Percentiles rank a stretch among this genome's conserved stretches.
These are phyloP conservation scores for Ganoderma boninense DNA, from an alignment of 1,284 basidiomycete genomes.

Conservation along the genomic window DNA sequence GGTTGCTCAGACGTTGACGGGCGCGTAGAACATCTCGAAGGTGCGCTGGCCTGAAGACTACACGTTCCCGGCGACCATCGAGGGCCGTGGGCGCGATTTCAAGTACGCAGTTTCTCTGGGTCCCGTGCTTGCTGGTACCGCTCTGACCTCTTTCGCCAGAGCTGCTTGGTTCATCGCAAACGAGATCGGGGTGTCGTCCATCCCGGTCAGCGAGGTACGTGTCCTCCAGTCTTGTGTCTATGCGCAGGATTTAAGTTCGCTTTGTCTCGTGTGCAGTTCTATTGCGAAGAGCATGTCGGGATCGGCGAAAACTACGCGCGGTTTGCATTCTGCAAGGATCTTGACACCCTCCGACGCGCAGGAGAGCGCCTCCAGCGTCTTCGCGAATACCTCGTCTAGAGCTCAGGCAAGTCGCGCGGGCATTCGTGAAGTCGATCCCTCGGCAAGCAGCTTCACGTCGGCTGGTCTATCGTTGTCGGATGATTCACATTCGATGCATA, in stretches of 20 bases:
- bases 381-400: conserved; percentile 22
- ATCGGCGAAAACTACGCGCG: conserved; percentile 89
- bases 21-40: conserved; percentile 74
- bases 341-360: conserved; percentile 80
- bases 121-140: too few species aligned
- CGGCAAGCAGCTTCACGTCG: too few species aligned
- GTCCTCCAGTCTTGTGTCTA: not conserved
- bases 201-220: conserved; percentile 89
- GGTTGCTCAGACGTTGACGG: not conserved
- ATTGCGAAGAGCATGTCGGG: conserved; percentile 81
- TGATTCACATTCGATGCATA: too few species aligned
- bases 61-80: conserved; percentile 76
- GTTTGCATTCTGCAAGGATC: conserved; percentile 94
- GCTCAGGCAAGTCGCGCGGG: not conserved
- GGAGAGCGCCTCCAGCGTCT: conserved; percentile 71
- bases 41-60: conserved; percentile 86
- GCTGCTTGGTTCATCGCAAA: conserved; percentile 91
- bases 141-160: conserved; percentile 45
- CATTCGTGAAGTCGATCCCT: not conserved
- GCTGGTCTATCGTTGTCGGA: too few species aligned
- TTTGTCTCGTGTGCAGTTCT: conserved; percentile 66
- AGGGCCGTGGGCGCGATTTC: conserved; percentile 89
- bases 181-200: conserved; percentile 88
- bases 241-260: not conserved
- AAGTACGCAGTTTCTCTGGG: conserved; percentile 52